These are phyloP conservation scores for Aspergillus sp. DNA, from an alignment of 2,329 filamentous ascomycete genomes.

Conservation along the genomic window DNA sequence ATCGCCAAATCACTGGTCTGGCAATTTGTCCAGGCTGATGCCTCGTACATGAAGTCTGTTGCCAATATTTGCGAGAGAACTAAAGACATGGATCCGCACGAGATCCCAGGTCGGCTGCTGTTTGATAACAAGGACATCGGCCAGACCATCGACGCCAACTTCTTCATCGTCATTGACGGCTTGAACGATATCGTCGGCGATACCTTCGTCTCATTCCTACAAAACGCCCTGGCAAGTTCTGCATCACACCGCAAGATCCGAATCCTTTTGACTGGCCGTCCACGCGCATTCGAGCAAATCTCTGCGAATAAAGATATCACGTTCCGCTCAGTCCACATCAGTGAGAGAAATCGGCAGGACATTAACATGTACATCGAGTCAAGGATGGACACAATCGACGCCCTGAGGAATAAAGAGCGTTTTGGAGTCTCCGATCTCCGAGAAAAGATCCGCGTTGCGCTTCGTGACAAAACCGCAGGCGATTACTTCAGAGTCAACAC, in stretches of 20 bases:
- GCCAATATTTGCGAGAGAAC: slow-evolving; percentile 14
- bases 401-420: slow-evolving; percentile 20
- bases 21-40: slow-evolving; percentile 18
- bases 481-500: slow-evolving; percentile 28
- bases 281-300: slow-evolving; percentile 21
- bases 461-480: slow-evolving; percentile 23
- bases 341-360: slow-evolving; percentile 19
- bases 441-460: slow-evolving; percentile 18
- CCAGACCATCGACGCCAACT: slow-evolving; percentile 19
- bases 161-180: slow-evolving; percentile 50
- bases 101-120: slow-evolving; percentile 12
- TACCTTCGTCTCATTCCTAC: slow-evolving; percentile 22
- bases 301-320: slow-evolving; percentile 3
- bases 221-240: slow-evolving; percentile 4
- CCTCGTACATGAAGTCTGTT: slow-evolving; percentile 19
- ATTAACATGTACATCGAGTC: slow-evolving; percentile 25
- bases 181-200: slow-evolving; percentile 44
- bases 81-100: slow-evolving; percentile 17
- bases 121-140: slow-evolving; percentile 14
- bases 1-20: slow-evolving; percentile 20
- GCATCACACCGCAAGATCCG: slow-evolving; percentile 14
- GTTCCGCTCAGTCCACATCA: slow-evolving; percentile 19
- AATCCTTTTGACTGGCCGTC: slow-evolving; percentile 23
- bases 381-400: slow-evolving; percentile 27
- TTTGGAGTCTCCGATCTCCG: slow-evolving; percentile 20